Evolutionary conservation across 1,284 basidiomycete genomes (phyloP), one percentile per base, ranked within the genome.

Genomic region (Ceratobasidium sp.): DNA sequence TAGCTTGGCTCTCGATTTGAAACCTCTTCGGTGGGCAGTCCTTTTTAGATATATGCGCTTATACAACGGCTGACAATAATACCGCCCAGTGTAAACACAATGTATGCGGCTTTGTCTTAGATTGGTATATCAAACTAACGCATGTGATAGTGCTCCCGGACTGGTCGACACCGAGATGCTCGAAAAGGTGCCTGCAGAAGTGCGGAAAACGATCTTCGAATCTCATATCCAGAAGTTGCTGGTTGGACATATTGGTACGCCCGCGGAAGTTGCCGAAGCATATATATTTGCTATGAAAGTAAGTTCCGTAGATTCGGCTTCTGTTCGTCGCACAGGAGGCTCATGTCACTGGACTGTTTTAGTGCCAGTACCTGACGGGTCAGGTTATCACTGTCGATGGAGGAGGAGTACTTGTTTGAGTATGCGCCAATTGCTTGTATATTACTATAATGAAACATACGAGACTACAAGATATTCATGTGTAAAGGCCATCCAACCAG

Each of bases 201-300:
- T n/a, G 2, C 55, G 55, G 55, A 23, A 26, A 23, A 13, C 28
- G 5, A 44, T 42, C 15, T 39, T 33, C 13, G 44, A 66, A 15
- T 26, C 26, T 12, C 13, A 10, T 10, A 12, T 23, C 15, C 63
- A 33, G 7, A 66, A 66, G 44, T 23, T n/a, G 28, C 28, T 66
- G 26, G 28, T 42, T 20, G 44, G 44, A 49, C 63, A 26, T 26
- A 23, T 66, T 42, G 63, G 63, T 33, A 66, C 40, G 3, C 63
- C 63, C 7, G 63, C 39, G 39, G 63, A 66, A 33, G n/a, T 49
- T 15, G 28, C 28, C 63, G 63, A 66, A 28, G 63, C 63, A 23
- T 66, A 66, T 13, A 66, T 66, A 15, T 66, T 66, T 66, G 63
- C 63, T 13, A 66, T 66, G 63, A 42, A 66, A 18, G 63, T 66